Base-by-base conservation (phyloP, 495 filamentous ascomycete species). In the Neurospora sublineolata region DNA sequence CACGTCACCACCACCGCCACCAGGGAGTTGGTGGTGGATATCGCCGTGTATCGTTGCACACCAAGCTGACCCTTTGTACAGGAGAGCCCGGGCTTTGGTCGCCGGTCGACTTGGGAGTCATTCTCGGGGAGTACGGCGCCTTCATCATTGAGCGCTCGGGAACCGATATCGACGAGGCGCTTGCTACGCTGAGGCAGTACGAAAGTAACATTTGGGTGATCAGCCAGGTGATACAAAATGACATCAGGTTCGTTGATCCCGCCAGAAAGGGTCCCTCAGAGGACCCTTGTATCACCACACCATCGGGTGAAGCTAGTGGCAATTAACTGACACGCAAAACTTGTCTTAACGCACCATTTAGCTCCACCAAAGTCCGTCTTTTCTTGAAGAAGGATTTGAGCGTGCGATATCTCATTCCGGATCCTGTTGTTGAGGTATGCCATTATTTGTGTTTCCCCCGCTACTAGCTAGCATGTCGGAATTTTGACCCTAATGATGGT, bases 121-220 rank as follows among this genome's bases (percentile, higher is more conserved):
- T 97, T 74, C 84, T 98, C n/a, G 89, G 92, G 46, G 84, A 87
- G 78, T 97, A 92, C 77, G 94, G 94, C 33, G 89, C 91, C 11
- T 97, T 97, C 81, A 93, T 97, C 72, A 88, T 97, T 64, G 93
- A 97, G 80, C 89, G 94, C 44, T 89, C 87, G 46, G 94, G 94
- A n/a, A 95, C 93, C 20, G 92, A 95, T 75, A 90, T 95, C 72
- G 91, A 94, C 72, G 91, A 94, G 75, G 93, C 93, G 3, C 83
- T 95, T 27, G 88, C 89, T 36, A 88, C 86, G 64, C 83, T 97
- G 52, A 88, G 92, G 76, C 88, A 89, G 40, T 89, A 84, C 79
- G 82, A 86, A 68, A 75, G 83, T 52, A 95, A 97, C 72, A 97
- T 97, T 71, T 88, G 92, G 77, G 89, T 95, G 67, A 94, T 97